Evolutionary conservation across 495 filamentous ascomycete genomes (phyloP).

Genomic region (Polyplosphaeria fusca): DNA sequence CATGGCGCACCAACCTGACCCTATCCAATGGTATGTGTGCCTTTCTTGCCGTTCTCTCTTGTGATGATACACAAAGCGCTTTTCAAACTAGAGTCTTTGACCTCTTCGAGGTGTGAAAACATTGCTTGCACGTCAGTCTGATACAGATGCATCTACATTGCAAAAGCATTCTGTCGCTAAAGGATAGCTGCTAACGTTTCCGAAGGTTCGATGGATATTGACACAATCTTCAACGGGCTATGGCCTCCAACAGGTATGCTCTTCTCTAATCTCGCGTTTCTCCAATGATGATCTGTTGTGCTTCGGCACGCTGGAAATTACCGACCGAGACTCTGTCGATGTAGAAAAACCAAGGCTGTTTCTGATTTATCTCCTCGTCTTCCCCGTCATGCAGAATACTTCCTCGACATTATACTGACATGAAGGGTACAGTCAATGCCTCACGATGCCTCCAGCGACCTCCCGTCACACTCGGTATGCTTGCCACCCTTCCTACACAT

Average conservation of each 20-base stretch:
- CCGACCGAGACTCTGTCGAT: slow-evolving; percentile 84
- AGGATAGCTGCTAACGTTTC: too few species aligned
- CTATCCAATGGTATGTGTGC: neutral
- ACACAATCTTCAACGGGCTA: too few species aligned
- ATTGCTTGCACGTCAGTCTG: slow-evolving; percentile 98
- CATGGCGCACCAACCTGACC: too few species aligned
- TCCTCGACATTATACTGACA: too few species aligned
- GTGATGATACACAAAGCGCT: slow-evolving; percentile 80
- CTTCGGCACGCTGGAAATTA: slow-evolving; percentile 99
- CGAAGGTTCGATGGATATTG: too few species aligned
- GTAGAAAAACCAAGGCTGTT: slow-evolving; percentile 87
- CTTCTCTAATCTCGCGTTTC: neutral
- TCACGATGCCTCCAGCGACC: neutral
- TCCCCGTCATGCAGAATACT: neutral
- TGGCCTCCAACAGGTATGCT: too few species aligned
- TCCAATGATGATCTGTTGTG: slow-evolving; percentile 77
- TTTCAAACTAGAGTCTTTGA: slow-evolving; percentile 99
- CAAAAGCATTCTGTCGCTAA: too few species aligned
- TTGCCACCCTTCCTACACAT: neutral
- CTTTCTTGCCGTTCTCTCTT: slow-evolving; percentile 21
- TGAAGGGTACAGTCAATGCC: too few species aligned
- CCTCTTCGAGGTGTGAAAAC: slow-evolving; percentile 86
- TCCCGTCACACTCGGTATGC: slow-evolving; percentile 11
- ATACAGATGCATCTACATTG: slow-evolving; percentile 49
- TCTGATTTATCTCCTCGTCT: slow-evolving; percentile 61